Evolutionary conservation across 2,329 filamentous ascomycete species (phyloP).

Genomic region (Exophiala sideris): DNA sequence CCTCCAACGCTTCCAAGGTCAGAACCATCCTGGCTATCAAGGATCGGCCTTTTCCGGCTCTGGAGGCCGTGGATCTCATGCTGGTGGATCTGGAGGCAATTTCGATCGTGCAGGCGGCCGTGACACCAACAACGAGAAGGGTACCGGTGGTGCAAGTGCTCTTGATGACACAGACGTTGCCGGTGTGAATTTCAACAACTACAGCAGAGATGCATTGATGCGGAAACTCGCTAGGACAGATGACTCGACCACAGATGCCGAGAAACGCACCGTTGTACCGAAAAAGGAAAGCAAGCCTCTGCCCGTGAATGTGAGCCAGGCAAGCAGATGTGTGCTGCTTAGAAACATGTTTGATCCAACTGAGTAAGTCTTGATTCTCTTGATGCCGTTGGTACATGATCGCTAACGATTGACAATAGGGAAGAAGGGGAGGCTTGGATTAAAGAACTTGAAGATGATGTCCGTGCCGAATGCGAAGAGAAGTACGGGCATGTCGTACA

Average conservation of each 20-base stretch:
- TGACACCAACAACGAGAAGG: constrained; percentile 86
- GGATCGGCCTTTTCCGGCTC: constrained; percentile 88
- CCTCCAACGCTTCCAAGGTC: constrained; percentile 84
- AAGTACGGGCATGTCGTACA: constrained; percentile 98
- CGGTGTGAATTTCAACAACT: constrained; percentile 99
- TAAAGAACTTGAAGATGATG: constrained; percentile 90
- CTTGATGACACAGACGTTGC: constrained; percentile 96
- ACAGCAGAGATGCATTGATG: constrained; percentile 98
- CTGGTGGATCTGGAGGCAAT: constrained; percentile 64
- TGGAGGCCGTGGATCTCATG: constrained; percentile 79
- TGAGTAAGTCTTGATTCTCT: constrained; percentile 62
- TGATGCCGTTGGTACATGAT: constrained; percentile 4
- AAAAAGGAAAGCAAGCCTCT: constrained; percentile 75
- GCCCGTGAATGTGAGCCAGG: constrained; percentile 83
- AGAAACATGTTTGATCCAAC: constrained; percentile 93
- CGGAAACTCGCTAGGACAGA: constrained; percentile 95
- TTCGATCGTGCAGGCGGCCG: constrained; percentile 89
- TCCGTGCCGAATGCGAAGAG: constrained; percentile 84
- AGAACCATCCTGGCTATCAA: constrained; percentile 65
- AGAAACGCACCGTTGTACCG: constrained; percentile 69
- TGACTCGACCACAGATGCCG: constrained; percentile 64
- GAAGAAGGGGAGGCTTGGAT: constrained; percentile 85
- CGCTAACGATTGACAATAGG: constrained; percentile 51
- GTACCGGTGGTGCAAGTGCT: constrained; percentile 82
- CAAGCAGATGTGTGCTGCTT: constrained; percentile 87